These are phyloP conservation scores for Coprinopsis cinerea DNA, from an alignment of 768 basidiomycete genomes.

Conservation along the genomic window DNA sequence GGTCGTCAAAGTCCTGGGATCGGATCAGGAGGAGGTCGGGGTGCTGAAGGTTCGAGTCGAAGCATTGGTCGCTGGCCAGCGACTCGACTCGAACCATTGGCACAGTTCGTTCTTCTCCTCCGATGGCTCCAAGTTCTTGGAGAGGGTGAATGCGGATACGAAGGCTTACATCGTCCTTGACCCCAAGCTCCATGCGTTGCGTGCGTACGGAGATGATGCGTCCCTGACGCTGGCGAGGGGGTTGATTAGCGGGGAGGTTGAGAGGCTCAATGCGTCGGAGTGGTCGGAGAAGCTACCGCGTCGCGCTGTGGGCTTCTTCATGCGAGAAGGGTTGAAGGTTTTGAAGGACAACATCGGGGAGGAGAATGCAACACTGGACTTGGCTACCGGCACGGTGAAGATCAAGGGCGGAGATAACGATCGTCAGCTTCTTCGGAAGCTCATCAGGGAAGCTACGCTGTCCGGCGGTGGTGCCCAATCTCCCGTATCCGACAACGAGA, in stretches of 20 bases:
- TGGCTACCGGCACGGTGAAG: constrained; percentile 35
- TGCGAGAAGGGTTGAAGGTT: constrained; percentile 41
- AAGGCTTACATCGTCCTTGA: constrained; percentile 41
- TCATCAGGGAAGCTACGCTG: constrained; percentile 31
- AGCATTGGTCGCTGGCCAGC: constrained; percentile 45
- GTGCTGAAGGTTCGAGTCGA: constrained; percentile 57
- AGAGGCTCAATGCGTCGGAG: constrained; percentile 38
- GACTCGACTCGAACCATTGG: constrained; percentile 40
- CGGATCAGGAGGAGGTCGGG: constrained; percentile 48
- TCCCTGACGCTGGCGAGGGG: constrained; percentile 36
- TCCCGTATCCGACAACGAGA: no score
- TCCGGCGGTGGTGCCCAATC: constrained; percentile 4
- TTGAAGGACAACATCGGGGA: constrained; percentile 51
- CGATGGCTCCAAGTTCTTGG: constrained; percentile 29
- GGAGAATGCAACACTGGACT: constrained; percentile 43
- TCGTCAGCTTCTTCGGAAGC: constrained; percentile 36
- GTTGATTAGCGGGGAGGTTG: constrained; percentile 42
- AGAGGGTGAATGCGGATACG: constrained; percentile 26
- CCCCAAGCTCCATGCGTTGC: constrained; percentile 37
- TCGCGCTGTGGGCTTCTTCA: constrained; percentile 42
- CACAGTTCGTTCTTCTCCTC: constrained; percentile 34
- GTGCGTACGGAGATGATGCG: constrained; percentile 37
- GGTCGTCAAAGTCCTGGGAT: constrained; percentile 41
- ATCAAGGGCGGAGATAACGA: constrained; percentile 55
- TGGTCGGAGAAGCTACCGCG: constrained; percentile 20